Evolutionary conservation across 2,329 filamentous ascomycete species (phyloP).

Genomic region (Huntiella bhutanensis): DNA sequence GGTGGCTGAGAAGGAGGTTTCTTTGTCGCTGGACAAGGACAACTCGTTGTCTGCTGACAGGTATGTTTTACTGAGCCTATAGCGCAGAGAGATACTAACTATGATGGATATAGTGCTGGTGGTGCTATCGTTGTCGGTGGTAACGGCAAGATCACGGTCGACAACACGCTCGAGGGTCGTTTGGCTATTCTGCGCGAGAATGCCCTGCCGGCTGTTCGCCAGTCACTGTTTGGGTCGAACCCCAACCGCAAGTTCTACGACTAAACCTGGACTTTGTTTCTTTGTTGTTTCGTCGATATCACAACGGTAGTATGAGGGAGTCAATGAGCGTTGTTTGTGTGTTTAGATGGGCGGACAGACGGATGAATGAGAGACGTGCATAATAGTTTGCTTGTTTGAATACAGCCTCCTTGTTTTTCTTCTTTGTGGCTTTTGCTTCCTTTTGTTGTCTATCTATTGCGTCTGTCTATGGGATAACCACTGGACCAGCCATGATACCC

Average conservation of each 20-base stretch:
- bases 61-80: slow-evolving; percentile 36
- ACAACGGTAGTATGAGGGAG: no score
- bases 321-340: no score
- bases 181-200: slow-evolving; percentile 69
- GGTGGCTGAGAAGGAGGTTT: slow-evolving; percentile 48
- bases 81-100: slow-evolving; percentile 12
- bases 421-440: neutral
- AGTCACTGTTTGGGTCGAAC: slow-evolving; percentile 84
- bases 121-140: slow-evolving; percentile 66
- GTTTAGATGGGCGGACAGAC: no score
- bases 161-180: slow-evolving; percentile 93
- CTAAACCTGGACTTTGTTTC: slow-evolving; percentile 25
- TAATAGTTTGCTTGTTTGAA: neutral
- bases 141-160: slow-evolving; percentile 87
- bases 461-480: no score
- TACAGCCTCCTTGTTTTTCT: neutral
- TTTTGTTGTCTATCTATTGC: neutral
- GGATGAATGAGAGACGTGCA: no score
- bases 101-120: slow-evolving; percentile 43
- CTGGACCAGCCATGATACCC: no score
- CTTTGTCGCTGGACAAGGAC: slow-evolving; percentile 56
- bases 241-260: slow-evolving; percentile 90
- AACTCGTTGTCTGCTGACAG: slow-evolving; percentile 62
- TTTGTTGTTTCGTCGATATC: no score
- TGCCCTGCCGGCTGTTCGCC: slow-evolving; percentile 66